Evolutionary conservation across 2,329 filamentous ascomycete species (phyloP).

Genomic region (Calonectria pteridis): DNA sequence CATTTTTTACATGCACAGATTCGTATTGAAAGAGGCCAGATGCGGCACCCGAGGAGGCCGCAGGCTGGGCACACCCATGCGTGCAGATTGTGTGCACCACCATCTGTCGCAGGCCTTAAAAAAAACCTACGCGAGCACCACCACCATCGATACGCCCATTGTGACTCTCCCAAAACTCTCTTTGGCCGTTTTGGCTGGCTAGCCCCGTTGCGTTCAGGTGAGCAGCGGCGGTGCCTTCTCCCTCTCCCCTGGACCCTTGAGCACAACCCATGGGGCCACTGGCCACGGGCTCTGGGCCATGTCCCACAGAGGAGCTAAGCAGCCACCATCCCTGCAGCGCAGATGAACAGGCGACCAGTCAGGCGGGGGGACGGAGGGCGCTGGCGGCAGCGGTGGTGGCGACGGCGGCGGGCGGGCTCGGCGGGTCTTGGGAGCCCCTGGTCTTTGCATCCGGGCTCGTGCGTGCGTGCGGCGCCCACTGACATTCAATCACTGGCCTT

Average conservation of each 20-base stretch:
- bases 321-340: constrained; percentile 1
- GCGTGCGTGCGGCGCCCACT: not conserved
- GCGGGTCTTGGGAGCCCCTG: constrained; percentile 21
- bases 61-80: not conserved
- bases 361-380: not conserved
- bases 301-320: not conserved
- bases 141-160: not conserved
- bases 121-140: not conserved
- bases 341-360: constrained; percentile 11
- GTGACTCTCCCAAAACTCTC: not conserved
- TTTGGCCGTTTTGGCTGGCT: not conserved
- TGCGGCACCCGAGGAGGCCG: not conserved
- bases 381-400: not conserved
- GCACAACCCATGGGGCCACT: too few species aligned
- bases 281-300: too few species aligned
- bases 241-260: too few species aligned
- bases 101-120: not conserved
- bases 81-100: not conserved
- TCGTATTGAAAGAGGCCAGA: not conserved
- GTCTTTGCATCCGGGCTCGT: not conserved
- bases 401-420: constrained; percentile 7
- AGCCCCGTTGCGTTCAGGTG: not conserved
- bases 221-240: not conserved
- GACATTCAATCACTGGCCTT: not conserved
- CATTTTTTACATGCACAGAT: not conserved